Evolutionary conservation across 768 basidiomycete species (phyloP).

Genomic region (Phallus indusiatus): DNA sequence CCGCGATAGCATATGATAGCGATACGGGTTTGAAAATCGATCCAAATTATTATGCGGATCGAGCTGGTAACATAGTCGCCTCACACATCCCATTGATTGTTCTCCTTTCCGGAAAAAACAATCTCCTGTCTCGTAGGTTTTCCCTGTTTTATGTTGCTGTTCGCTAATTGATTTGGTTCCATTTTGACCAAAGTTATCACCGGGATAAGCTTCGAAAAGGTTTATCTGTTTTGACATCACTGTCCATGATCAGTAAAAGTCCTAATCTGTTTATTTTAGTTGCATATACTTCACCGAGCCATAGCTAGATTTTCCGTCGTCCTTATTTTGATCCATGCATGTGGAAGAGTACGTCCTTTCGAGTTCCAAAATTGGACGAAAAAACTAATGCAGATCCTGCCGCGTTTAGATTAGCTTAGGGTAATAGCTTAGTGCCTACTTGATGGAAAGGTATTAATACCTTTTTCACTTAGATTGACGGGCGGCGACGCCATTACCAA

Average conservation of each 20-base stretch:
- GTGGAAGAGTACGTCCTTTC: not conserved
- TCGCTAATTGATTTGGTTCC: not conserved
- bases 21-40: constrained; percentile 12
- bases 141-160: not conserved
- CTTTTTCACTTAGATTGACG: not conserved
- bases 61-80: constrained; percentile 9
- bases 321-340: constrained; percentile 9
- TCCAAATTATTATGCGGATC: constrained; percentile 2
- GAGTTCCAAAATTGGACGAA: not conserved
- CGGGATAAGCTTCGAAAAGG: constrained; percentile 12
- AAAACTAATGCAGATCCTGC: not conserved
- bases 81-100: constrained; percentile 22
- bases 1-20: constrained; percentile 13
- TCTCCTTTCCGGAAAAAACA: constrained; percentile 26
- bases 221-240: not conserved
- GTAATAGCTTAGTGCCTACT: not conserved
- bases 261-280: not conserved
- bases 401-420: not conserved
- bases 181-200: constrained; percentile 2
- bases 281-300: constrained; percentile 12
- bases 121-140: constrained; percentile 16
- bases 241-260: not conserved
- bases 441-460: not conserved
- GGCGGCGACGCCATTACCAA: not conserved
- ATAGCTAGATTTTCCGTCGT: constrained; percentile 6